A percentile compares a stretch with the other conserved stretches of the same genome.
These are phyloP conservation scores for Sporodiniella umbellata DNA, from an alignment of 371 early-diverging fungal genomes.

Conservation along the genomic window DNA sequence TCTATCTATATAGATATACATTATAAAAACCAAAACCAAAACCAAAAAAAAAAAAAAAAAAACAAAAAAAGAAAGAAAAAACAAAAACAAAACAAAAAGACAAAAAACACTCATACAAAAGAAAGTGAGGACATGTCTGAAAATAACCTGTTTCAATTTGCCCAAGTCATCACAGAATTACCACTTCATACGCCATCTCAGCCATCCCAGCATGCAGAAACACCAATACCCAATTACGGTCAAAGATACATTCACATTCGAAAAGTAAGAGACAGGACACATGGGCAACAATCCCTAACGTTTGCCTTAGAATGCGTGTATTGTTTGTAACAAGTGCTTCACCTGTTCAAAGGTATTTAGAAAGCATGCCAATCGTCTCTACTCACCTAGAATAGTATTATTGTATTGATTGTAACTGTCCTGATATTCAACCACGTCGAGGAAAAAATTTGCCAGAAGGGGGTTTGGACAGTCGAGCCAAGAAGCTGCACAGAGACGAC, in stretches of 20 bases:
- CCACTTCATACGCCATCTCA: constrained; percentile 14
- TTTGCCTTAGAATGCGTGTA: constrained; percentile 44
- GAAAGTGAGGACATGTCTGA: constrained; percentile 25
- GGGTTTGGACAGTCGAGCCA: constrained; percentile 46
- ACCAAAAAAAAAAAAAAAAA: too few species aligned
- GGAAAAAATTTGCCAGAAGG: constrained; percentile 49
- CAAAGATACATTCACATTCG: constrained; percentile 25
- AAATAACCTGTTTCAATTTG: constrained; percentile 45
- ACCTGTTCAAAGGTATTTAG: constrained; percentile 44
- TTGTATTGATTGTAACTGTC: constrained; percentile 41
- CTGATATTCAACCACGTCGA: constrained; percentile 46
- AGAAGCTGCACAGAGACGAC: constrained; percentile 39
- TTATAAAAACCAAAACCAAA: too few species aligned
- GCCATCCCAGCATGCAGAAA: constrained; percentile 10
- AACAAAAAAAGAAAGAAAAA: too few species aligned
- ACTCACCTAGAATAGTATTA: constrained; percentile 26
- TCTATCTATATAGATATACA: too few species aligned
- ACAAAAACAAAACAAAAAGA: too few species aligned
- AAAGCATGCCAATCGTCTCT: not conserved
- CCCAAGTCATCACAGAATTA: constrained; percentile 38
- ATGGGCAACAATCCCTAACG: not conserved
- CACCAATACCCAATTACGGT: constrained; percentile 8
- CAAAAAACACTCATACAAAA: too few species aligned
- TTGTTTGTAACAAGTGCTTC: constrained; percentile 49
- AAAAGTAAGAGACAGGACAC: constrained; percentile 17